Percentiles rank a stretch among this genome's conserved stretches.
phyloP scores from a whole-genome alignment of 352 stramenopile genomes.

The Phytophthora melonis region DNA sequence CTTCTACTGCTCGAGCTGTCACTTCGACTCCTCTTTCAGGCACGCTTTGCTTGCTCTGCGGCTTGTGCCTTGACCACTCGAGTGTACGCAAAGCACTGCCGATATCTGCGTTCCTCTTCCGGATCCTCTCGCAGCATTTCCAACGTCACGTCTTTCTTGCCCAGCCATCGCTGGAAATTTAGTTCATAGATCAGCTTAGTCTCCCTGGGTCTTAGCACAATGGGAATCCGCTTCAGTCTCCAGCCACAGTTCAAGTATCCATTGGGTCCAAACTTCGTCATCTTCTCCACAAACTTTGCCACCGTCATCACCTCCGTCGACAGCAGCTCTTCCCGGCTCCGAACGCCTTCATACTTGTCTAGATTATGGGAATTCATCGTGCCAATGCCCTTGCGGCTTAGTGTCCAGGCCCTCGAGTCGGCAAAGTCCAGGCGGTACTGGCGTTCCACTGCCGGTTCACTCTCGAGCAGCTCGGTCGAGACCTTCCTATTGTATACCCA shows the following conservation, averaged over 20 bases:
- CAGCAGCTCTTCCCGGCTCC: not conserved
- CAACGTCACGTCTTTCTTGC: not conserved
- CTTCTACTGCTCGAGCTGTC: not conserved
- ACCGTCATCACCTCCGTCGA: not conserved
- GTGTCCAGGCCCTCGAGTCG: not conserved
- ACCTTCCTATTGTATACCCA: not conserved
- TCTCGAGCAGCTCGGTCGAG: not conserved
- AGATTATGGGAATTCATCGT: not conserved
- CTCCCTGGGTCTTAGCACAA: not conserved
- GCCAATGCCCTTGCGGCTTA: not conserved
- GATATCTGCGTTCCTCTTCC: conserved; percentile 4
- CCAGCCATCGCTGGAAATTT: conserved; percentile 1
- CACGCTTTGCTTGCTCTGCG: not conserved
- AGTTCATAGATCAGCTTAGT: not conserved
- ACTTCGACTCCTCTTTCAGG: not conserved
- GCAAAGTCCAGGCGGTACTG: conserved; percentile 12
- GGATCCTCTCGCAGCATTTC: not conserved
- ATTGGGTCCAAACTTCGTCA: no score
- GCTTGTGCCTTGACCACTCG: not conserved
- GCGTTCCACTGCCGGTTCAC: conserved; percentile 9
- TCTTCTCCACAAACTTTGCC: no score
- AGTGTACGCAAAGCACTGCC: conserved; percentile 1
- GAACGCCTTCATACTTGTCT: not conserved
- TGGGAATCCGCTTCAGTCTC: not conserved
- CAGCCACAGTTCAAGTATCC: not conserved